Base-by-base conservation (phyloP, 1,284 basidiomycete species). In the Ustilago bromivora region DNA sequence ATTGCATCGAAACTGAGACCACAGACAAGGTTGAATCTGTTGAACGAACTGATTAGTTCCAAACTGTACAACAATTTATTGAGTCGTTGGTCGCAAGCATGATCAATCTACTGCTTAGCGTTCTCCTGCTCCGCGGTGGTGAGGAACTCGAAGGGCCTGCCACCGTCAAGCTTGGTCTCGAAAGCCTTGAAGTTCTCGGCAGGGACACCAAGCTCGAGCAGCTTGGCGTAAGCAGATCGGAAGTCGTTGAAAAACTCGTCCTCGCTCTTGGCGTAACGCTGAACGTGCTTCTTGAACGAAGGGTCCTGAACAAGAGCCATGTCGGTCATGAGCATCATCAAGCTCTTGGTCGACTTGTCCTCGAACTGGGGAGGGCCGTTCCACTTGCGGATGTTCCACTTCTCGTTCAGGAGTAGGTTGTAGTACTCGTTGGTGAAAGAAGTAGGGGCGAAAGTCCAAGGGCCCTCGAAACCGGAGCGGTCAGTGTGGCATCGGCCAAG, bases 401-500 rank as follows among this genome's bases (percentile, higher is more conserved):
- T 94, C 88, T 98, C 94, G 82, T 93, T 90, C 80, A 95, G 90
- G 65, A 98, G 89, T 43, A 96, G 90, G 83, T 92, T 92, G 90
- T 89, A 98, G 89, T 91, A 98, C 85, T 95, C 93, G 88, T 98
- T 98, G 55, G 92, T 92, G 86, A 98, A 88, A 13, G 92, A 93
- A 15, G 90, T 94, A 10, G 94, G 94, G n/a, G 75, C 71, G 58
- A 76, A 69, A 19, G 73, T 77, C 84, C 84, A 85, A 11, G 84
- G 83, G 11, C 84, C 83, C 9, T 84, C 81, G 67, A 85, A 85
- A 41, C 84, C 85, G 6, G 85, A 86, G 62, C 84, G 82, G 73
- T 86, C 90, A 69, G 88, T 78, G 89, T 98, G 96, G 90, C 95
- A 96, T 85, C 96, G 93, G 51, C 96, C 96, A 57, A 98, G 91